A percentile compares a stretch with the other conserved stretches of the same genome.
Evolutionary conservation across 2,329 filamentous ascomycete genomes (phyloP).

Genomic region (Metarhizium brunneum): DNA sequence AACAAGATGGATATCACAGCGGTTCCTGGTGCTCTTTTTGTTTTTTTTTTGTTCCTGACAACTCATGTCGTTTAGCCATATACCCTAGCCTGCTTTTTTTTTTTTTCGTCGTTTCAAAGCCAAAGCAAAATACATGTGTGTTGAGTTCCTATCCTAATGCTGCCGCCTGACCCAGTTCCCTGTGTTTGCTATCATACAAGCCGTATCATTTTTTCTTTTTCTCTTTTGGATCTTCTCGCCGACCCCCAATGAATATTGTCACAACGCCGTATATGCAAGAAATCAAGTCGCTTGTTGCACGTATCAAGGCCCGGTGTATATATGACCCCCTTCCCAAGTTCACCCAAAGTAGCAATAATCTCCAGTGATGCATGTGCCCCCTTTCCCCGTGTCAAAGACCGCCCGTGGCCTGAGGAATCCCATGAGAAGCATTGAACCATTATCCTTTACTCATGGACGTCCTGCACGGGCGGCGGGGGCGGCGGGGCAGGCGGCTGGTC

Average conservation of each 20-base stretch:
- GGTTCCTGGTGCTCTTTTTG: not conserved
- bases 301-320: not conserved
- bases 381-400: too few species aligned
- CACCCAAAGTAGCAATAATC: too few species aligned
- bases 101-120: not conserved
- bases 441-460: constrained; percentile 5
- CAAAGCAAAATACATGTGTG: not conserved
- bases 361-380: too few species aligned
- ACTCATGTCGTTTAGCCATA: not conserved
- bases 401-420: too few species aligned
- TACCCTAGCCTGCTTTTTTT: not conserved
- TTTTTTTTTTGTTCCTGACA: not conserved
- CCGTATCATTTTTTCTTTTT: not conserved
- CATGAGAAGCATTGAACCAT: too few species aligned
- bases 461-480: constrained; percentile 7
- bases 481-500: constrained; percentile 4
- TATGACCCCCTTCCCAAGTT: too few species aligned
- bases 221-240: not conserved
- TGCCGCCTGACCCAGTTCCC: not conserved
- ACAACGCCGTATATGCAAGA: constrained; percentile 1
- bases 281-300: not conserved
- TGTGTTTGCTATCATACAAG: not conserved
- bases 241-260: not conserved
- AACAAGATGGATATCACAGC: not conserved
- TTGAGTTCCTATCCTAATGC: not conserved